phyloP scores from a whole-genome alignment of 2,329 filamentous ascomycete genomes.

The Colletotrichum echinochloae region DNA sequence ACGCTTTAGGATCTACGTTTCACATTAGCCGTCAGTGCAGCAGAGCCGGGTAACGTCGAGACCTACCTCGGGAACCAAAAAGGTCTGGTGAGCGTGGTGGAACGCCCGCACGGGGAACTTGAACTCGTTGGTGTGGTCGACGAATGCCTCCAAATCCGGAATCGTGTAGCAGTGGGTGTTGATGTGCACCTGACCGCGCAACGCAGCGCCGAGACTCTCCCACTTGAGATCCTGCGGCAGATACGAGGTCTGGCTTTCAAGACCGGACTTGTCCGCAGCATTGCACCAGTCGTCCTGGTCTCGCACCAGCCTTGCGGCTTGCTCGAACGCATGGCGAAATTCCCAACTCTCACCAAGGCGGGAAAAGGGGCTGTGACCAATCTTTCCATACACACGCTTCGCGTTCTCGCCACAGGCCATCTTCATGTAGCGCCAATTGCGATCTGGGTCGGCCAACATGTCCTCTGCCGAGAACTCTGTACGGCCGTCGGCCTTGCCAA shows the following conservation, averaged over 20 bases:
- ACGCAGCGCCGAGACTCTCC: constrained; percentile 71
- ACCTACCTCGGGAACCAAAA: constrained; percentile 71
- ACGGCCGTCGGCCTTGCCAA: constrained; percentile 69
- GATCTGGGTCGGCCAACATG: constrained; percentile 74
- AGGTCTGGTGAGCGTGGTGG: constrained; percentile 77
- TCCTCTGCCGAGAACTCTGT: constrained; percentile 72
- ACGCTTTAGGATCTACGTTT: constrained; percentile 63
- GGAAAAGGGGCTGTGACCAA: constrained; percentile 68
- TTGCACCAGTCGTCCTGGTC: constrained; percentile 77
- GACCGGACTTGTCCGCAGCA: constrained; percentile 62
- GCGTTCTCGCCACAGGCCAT: constrained; percentile 82
- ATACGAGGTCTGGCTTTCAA: constrained; percentile 65
- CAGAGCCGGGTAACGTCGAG: not conserved
- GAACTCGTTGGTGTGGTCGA: constrained; percentile 79
- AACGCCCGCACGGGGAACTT: constrained; percentile 74
- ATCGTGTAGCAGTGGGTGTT: constrained; percentile 81
- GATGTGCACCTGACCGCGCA: constrained; percentile 75
- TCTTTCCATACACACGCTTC: constrained; percentile 69
- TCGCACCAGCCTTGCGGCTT: constrained; percentile 67
- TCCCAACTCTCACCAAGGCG: constrained; percentile 77
- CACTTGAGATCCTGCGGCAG: constrained; percentile 72
- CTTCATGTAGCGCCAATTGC: constrained; percentile 78
- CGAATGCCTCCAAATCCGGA: constrained; percentile 75
- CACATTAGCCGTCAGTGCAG: constrained; percentile 17
- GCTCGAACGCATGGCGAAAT: constrained; percentile 75